phyloP scores from a whole-genome alignment of 2,329 filamentous ascomycete species.

The Ophiostoma ulmi region DNA sequence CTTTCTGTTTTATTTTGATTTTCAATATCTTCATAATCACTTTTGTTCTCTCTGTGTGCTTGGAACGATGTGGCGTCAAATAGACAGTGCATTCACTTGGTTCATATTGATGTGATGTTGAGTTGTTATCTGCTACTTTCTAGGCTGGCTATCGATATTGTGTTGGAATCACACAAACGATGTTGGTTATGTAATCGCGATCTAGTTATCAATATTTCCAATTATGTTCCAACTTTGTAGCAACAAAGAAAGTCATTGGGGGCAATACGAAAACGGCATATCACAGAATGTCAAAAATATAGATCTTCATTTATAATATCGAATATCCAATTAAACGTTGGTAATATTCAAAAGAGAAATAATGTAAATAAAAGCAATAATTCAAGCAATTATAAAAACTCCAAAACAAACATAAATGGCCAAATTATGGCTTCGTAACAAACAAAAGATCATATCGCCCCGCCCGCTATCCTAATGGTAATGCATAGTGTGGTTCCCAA shows the following conservation, averaged over 20 bases:
- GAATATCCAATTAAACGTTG: background rate
- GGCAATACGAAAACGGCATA: too few relatives aligned
- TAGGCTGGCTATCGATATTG: too few relatives aligned
- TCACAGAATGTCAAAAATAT: too few relatives aligned
- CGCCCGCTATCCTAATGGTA: background rate
- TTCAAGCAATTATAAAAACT: background rate
- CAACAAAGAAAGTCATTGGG: background rate
- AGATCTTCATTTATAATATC: too few relatives aligned
- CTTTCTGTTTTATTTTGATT: background rate
- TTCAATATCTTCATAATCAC: background rate
- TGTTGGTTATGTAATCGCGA: background rate
- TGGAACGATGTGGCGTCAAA: background rate
- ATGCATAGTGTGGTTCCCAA: background rate
- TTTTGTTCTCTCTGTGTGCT: background rate
- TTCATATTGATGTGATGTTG: background rate
- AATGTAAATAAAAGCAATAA: background rate
- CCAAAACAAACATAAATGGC: background rate
- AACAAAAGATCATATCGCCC: background rate
- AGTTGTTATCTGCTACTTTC: background rate
- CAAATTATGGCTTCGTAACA: background rate
- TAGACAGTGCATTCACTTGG: background rate
- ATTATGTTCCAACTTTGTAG: background rate
- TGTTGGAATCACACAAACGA: too few relatives aligned
- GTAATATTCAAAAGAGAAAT: background rate
- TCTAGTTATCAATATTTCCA: background rate